Evolutionary conservation across 345 rosid species (phyloP).

Genomic region (Gossypium sturtianum): DNA sequence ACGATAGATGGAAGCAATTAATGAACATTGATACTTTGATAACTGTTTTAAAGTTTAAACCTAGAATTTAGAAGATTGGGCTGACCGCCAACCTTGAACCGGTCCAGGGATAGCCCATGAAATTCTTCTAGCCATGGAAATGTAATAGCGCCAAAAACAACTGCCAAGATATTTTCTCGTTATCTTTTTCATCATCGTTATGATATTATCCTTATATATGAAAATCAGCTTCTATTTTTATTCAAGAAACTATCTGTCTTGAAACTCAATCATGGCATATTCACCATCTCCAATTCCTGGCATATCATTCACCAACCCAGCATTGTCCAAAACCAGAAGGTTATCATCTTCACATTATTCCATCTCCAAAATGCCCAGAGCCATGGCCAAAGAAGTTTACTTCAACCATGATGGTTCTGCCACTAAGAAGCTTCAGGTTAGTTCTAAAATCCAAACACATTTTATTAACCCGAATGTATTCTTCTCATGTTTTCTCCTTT

Average conservation of each 20-base stretch:
- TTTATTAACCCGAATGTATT: neutral
- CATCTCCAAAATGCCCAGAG: constrained; percentile 26
- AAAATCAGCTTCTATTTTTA: neutral
- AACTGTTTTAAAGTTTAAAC: no score
- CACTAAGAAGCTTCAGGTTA: constrained; percentile 78
- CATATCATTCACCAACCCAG: constrained; percentile 32
- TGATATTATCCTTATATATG: neutral
- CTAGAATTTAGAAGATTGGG: neutral
- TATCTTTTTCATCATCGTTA: neutral
- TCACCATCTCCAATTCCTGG: constrained; percentile 51
- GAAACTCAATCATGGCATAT: constrained; percentile 40
- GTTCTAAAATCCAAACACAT: neutral
- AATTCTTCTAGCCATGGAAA: neutral
- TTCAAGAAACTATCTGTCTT: neutral
- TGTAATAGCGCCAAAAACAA: constrained; percentile 21
- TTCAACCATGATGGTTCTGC: constrained; percentile 86
- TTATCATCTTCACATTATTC: constrained; percentile 24
- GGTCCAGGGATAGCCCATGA: neutral
- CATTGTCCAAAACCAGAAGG: constrained; percentile 20
- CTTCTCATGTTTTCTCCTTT: no score
- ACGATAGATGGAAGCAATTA: no score
- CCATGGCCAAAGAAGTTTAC: constrained; percentile 68
- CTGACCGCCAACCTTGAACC: neutral
- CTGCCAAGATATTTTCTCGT: constrained; percentile 13
- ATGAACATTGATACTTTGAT: no score